Base-by-base conservation (phyloP, 768 basidiomycete genomes). In the Hericium erinaceus region DNA sequence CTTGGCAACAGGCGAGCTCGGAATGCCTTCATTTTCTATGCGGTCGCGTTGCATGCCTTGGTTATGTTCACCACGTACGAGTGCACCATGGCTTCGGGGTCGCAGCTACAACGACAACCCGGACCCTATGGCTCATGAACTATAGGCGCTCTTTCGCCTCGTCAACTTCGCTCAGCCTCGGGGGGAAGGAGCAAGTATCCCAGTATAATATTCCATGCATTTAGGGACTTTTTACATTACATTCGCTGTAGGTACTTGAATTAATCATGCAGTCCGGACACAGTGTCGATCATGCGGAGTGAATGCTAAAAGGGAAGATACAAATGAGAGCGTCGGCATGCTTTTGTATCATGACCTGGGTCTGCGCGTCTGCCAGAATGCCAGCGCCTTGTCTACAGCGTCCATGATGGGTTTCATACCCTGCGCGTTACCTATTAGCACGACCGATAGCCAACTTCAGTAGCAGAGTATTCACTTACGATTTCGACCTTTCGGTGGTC, bases 1-100 rank as follows among this genome's bases (percentile, higher is more conserved):
- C 80, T 98, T 26, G 89, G 92, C 44, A 94, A 92, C 67, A 87
- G 94, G 28, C 82, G 92, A 15, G 85, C 93, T n/a, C 78, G 97
- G 65, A 87, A 86, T 18, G 80, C 89, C 46, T 98, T 98, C 69
- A 84, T 98, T 58, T 75, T 85, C 52, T 99, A 99, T 70, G 88
- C 95, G 5, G 69, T 87, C 12, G 81, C 77, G 4, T 70, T 97
- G 18, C 93, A 97, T 67, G 58, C 87, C n/a, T 74, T 95, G 33
- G 87, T 94, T 33, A 75, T 95, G 70, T 87, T 82, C 68, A 87
- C 85, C 6, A 77, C 82, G 37, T 92, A 88, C 67, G 87, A 87
- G 68, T 91, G 85, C 63, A 80, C 84, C 24, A 70, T 74, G 22
- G 74, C 79, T 7, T 77, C 81, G 1, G 76, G 73, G 13, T 68